A percentile compares a stretch with the other conserved stretches of the same genome.
Evolutionary conservation across 768 basidiomycete species (phyloP).

Genomic region (Suillus brevipes): DNA sequence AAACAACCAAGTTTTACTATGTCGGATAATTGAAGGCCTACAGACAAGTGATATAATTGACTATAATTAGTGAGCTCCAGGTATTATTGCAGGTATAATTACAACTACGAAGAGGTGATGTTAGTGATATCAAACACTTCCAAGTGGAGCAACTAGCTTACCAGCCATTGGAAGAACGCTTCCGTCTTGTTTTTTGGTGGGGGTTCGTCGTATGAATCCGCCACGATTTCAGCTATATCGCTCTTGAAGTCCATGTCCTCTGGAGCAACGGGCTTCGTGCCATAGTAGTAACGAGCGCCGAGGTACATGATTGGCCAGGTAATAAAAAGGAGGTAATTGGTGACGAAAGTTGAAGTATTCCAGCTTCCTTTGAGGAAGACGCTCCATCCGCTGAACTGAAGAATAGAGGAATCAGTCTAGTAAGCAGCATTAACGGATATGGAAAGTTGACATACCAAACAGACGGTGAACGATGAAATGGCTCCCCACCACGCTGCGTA

Average conservation of each 20-base stretch:
- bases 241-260: slow-evolving; percentile 85
- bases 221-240: slow-evolving; percentile 69
- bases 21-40: neutral
- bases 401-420: too few relatives aligned
- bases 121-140: neutral
- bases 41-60: neutral
- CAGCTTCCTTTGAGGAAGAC: slow-evolving; percentile 44
- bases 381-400: too few relatives aligned
- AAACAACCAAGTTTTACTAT: too few relatives aligned
- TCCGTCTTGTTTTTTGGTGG: slow-evolving; percentile 65
- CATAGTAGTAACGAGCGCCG: slow-evolving; percentile 49
- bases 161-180: slow-evolving; percentile 78
- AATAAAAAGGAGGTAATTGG: slow-evolving; percentile 71
- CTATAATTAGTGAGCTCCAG: neutral
- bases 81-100: neutral
- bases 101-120: slow-evolving; percentile 3
- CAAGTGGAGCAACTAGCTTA: slow-evolving; percentile 38
- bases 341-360: slow-evolving; percentile 68
- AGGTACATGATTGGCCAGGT: slow-evolving; percentile 77
- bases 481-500: too few relatives aligned
- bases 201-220: slow-evolving; percentile 32
- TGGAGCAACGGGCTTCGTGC: slow-evolving; percentile 28
- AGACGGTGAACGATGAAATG: too few relatives aligned
- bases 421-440: too few relatives aligned
- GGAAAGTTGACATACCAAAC: too few relatives aligned